Conservation (phyloP, 2,329 filamentous ascomycete species). For the Rutstroemia sp. region DNA sequence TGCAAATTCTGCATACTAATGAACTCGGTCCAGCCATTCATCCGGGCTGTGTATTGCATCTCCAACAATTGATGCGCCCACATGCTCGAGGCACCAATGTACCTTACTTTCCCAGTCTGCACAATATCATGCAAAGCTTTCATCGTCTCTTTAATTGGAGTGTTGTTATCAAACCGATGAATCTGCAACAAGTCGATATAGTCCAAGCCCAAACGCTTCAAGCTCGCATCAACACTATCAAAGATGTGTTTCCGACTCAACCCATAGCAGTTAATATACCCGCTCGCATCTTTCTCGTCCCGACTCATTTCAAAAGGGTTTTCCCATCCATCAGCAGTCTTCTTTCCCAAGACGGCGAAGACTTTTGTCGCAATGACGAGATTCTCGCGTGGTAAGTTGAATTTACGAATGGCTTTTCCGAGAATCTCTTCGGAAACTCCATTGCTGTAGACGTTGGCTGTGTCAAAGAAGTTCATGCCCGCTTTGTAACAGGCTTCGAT, state of each 20-base stretch:
- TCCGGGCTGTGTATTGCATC: conserved; percentile 34
- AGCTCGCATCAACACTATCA: conserved; percentile 52
- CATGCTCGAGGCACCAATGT: conserved; percentile 38
- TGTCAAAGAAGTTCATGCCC: conserved; percentile 48
- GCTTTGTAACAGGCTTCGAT: conserved; percentile 42
- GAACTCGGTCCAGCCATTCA: conserved; percentile 52
- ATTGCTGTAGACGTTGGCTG: conserved; percentile 43
- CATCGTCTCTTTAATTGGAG: conserved; percentile 52
- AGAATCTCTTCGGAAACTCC: conserved; percentile 34
- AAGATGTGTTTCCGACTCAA: conserved; percentile 57
- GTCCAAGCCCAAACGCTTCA: conserved; percentile 42
- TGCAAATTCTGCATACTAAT: conserved; percentile 53
- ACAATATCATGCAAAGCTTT: conserved; percentile 51
- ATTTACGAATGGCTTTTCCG: conserved; percentile 53
- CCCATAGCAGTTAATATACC: conserved; percentile 41
- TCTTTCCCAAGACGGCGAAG: conserved; percentile 26
- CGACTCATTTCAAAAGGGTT: neutral
- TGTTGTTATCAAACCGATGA: conserved; percentile 46
- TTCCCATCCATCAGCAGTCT: conserved; percentile 9
- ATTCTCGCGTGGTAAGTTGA: conserved; percentile 55
- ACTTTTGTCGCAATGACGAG: conserved; percentile 62
- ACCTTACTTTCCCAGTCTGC: conserved; percentile 47
- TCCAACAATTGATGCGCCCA: conserved; percentile 15
- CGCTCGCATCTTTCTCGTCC: conserved; percentile 32
- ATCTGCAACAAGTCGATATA: conserved; percentile 48